These are phyloP conservation scores for Ophiostoma fasciatum DNA, from an alignment of 2,329 filamentous ascomycete species.

Conservation along the genomic window DNA sequence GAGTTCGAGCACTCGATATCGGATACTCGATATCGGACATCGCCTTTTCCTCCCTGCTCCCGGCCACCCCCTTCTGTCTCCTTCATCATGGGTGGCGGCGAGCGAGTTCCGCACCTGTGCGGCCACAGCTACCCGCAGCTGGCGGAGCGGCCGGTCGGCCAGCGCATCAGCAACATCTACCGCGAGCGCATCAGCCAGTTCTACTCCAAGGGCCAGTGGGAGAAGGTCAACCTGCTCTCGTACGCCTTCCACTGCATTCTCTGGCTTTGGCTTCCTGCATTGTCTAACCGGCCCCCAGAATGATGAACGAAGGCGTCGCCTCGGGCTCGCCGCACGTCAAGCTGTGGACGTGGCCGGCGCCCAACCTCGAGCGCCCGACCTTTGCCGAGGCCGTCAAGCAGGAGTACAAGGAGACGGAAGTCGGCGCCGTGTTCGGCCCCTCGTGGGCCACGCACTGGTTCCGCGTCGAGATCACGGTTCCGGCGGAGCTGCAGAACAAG, in stretches of 20 bases:
- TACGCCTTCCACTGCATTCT: slow-evolving; percentile 5
- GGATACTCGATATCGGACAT: no score
- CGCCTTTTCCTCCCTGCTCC: not conserved
- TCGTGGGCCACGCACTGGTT: slow-evolving; percentile 99
- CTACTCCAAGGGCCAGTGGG: slow-evolving; percentile 12
- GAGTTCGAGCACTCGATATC: no score
- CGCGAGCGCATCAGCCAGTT: slow-evolving; percentile 14
- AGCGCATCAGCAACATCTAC: slow-evolving; percentile 14
- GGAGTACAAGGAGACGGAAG: slow-evolving; percentile 56
- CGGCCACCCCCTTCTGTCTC: not conserved
- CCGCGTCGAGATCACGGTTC: slow-evolving; percentile 65
- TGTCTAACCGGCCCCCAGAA: slow-evolving; percentile 27
- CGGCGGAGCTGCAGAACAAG: slow-evolving; percentile 55
- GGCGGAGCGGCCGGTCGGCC: slow-evolving; percentile 14
- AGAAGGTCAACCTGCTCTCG: slow-evolving; percentile 15
- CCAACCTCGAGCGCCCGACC: slow-evolving; percentile 61
- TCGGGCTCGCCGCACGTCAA: slow-evolving; percentile 65
- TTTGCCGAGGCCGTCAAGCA: slow-evolving; percentile 73
- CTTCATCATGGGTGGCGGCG: slow-evolving; percentile 14
- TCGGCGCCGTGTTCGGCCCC: slow-evolving; percentile 74
- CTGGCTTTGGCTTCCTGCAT: no score
- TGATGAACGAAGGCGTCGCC: slow-evolving; percentile 52
- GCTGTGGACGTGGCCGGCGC: slow-evolving; percentile 75
- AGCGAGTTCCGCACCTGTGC: slow-evolving; percentile 5
- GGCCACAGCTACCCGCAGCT: slow-evolving; percentile 12